phyloP scores from a whole-genome alignment of 768 basidiomycete species.

The Stropharia rugosoannulata region DNA sequence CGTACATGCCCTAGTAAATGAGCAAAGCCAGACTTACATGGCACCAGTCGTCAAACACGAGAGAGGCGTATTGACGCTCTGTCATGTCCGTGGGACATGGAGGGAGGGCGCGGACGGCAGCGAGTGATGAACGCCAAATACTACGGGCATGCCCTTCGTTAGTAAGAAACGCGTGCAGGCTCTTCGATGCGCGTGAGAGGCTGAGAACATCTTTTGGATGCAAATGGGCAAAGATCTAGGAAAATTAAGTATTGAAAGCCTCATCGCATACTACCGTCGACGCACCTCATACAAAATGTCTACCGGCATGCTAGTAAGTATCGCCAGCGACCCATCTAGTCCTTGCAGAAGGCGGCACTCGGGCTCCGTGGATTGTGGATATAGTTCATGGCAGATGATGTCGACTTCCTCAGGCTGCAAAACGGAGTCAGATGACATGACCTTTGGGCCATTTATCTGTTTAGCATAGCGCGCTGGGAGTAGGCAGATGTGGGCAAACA shows the following conservation, averaged over 20 bases:
- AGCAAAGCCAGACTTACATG: slow-evolving; percentile 32
- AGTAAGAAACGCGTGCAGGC: slow-evolving; percentile 36
- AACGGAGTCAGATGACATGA: too few species aligned
- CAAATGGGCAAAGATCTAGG: slow-evolving; percentile 43
- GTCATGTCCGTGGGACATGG: slow-evolving; percentile 41
- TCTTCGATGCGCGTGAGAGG: slow-evolving; percentile 41
- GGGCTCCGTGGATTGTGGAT: background rate
- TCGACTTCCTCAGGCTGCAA: background rate
- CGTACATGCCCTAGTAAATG: background rate
- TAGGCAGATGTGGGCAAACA: background rate
- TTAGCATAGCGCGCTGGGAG: slow-evolving; percentile 1
- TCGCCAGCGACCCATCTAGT: slow-evolving; percentile 15
- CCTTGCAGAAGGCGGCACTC: background rate
- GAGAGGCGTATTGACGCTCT: slow-evolving; percentile 43
- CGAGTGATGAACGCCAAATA: slow-evolving; percentile 38
- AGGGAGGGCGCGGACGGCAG: slow-evolving; percentile 34
- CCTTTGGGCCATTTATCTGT: background rate
- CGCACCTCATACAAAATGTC: slow-evolving; percentile 28
- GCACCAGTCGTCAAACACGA: slow-evolving; percentile 44
- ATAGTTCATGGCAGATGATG: background rate
- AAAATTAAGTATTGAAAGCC: background rate
- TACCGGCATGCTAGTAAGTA: slow-evolving; percentile 21
- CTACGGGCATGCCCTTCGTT: slow-evolving; percentile 29
- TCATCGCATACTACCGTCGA: background rate
- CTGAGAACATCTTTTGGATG: slow-evolving; percentile 44